phyloP scores from a whole-genome alignment of 805 yeast species.

The Yamadazyma tumulicola region DNA sequence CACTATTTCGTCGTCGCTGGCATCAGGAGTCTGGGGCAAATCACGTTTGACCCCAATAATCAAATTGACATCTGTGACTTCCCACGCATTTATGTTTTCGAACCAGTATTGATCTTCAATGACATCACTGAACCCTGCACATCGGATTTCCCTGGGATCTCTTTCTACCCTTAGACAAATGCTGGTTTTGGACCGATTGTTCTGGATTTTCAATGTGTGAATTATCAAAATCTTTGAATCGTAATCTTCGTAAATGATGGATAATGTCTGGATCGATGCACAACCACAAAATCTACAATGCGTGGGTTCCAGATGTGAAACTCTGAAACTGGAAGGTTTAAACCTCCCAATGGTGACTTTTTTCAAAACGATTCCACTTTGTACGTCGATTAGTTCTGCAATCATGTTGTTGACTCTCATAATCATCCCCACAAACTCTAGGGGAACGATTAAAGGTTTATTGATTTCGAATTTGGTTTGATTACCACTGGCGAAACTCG shows the following conservation, averaged over 20 bases:
- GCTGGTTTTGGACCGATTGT: conserved; percentile 67
- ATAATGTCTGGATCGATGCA: conserved; percentile 69
- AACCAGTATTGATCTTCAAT: conserved; percentile 68
- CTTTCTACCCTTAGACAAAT: conserved; percentile 88
- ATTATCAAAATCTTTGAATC: conserved; percentile 56
- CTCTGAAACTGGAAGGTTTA: conserved; percentile 57
- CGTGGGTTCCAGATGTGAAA: conserved; percentile 79
- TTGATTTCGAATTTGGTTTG: conserved; percentile 18
- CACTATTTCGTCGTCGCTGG: neutral
- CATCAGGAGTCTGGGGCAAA: conserved; percentile 2
- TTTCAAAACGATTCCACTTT: conserved; percentile 68
- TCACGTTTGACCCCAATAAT: conserved; percentile 53
- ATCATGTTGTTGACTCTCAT: conserved; percentile 51
- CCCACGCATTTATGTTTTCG: conserved; percentile 71
- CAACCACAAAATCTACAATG: conserved; percentile 92
- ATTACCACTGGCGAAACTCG: neutral
- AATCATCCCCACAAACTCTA: conserved; percentile 74
- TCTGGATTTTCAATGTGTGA: conserved; percentile 68
- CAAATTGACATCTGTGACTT: conserved; percentile 71
- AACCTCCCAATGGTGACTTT: conserved; percentile 60
- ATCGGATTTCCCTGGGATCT: conserved; percentile 87
- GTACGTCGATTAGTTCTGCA: conserved; percentile 74
- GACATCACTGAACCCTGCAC: conserved; percentile 78
- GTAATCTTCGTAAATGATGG: conserved; percentile 65
- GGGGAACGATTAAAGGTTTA: conserved; percentile 44